These are phyloP conservation scores for Lachnellula subtilissima DNA, from an alignment of 2,329 filamentous ascomycete species.

Conservation along the genomic window DNA sequence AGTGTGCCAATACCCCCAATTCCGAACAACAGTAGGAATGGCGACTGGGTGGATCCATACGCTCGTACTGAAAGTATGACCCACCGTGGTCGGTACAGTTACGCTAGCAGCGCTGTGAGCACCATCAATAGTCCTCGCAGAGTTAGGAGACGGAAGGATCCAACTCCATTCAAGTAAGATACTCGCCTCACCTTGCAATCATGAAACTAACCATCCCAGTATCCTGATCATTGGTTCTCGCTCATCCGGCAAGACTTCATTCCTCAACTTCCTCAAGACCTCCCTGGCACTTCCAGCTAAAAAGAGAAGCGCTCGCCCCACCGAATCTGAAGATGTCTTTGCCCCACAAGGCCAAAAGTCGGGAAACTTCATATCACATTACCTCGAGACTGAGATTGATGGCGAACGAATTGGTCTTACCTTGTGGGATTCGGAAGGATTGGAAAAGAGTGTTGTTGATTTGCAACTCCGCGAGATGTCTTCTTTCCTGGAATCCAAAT, in stretches of 20 bases:
- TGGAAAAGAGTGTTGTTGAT: conserved; percentile 93
- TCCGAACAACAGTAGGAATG: conserved; percentile 36
- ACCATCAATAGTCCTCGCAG: conserved; percentile 89
- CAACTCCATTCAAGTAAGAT: conserved; percentile 96
- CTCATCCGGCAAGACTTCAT: conserved; percentile 89
- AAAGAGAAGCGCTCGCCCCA: conserved; percentile 51
- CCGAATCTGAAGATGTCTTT: conserved; percentile 50
- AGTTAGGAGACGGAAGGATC: conserved; percentile 91
- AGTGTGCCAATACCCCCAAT: conserved; percentile 52
- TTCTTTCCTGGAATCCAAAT: conserved; percentile 92
- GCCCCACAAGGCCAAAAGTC: conserved; percentile 31
- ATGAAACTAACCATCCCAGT: conserved; percentile 43
- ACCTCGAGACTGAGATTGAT: conserved; percentile 91
- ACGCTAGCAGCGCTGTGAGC: conserved; percentile 86
- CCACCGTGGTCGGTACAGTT: conserved; percentile 91
- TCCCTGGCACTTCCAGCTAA: conserved; percentile 77
- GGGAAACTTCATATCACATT: conserved; percentile 79
- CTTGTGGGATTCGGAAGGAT: conserved; percentile 90
- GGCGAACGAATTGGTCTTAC: conserved; percentile 87
- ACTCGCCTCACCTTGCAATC: not conserved
- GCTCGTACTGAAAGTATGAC: conserved; percentile 91
- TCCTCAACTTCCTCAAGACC: conserved; percentile 90
- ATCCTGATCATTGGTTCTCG: conserved; percentile 86
- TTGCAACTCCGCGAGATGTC: conserved; percentile 89
- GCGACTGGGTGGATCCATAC: conserved; percentile 68